A percentile compares a stretch with the other conserved stretches of the same genome.
These are phyloP conservation scores for Bipolaris victoriae DNA, from an alignment of 2,329 filamentous ascomycete genomes.

Conservation along the genomic window DNA sequence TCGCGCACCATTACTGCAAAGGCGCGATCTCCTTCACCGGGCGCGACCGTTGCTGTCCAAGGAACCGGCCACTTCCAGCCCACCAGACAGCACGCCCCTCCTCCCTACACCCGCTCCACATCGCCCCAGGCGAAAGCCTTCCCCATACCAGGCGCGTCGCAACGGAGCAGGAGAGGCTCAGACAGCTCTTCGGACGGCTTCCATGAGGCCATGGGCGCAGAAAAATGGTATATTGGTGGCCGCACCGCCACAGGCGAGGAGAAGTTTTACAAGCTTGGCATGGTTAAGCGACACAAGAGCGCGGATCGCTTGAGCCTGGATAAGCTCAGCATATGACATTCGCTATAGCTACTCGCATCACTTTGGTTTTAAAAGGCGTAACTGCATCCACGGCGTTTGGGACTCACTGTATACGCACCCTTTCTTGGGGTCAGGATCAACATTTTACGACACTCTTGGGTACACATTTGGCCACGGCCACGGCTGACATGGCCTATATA, in stretches of 20 bases:
- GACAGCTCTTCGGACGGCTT: conserved; percentile 80
- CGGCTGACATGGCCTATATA: conserved; percentile 15
- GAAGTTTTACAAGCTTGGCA: conserved; percentile 79
- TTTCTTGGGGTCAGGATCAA: conserved; percentile 17
- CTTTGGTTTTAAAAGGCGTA: conserved; percentile 13
- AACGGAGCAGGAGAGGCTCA: conserved; percentile 65
- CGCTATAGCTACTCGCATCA: background rate
- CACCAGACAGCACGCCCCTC: conserved; percentile 49
- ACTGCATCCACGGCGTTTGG: conserved; percentile 40
- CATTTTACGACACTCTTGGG: conserved; percentile 18
- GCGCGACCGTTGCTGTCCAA: conserved; percentile 49
- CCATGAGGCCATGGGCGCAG: conserved; percentile 71
- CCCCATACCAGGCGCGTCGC: conserved; percentile 43
- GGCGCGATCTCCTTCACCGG: conserved; percentile 38
- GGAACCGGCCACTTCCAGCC: conserved; percentile 50
- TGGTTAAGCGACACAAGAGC: conserved; percentile 74
- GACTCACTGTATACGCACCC: conserved; percentile 12
- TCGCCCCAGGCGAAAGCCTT: conserved; percentile 46
- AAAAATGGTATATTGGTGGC: conserved; percentile 84
- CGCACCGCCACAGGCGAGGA: conserved; percentile 78
- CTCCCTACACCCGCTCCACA: conserved; percentile 48
- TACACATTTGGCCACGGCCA: conserved; percentile 6
- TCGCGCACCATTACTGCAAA: conserved; percentile 50
- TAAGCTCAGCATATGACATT: conserved; percentile 70
- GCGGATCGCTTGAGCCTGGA: conserved; percentile 77